Conservation (phyloP, 2,329 filamentous ascomycete genomes). For the Exophiala sideris region DNA sequence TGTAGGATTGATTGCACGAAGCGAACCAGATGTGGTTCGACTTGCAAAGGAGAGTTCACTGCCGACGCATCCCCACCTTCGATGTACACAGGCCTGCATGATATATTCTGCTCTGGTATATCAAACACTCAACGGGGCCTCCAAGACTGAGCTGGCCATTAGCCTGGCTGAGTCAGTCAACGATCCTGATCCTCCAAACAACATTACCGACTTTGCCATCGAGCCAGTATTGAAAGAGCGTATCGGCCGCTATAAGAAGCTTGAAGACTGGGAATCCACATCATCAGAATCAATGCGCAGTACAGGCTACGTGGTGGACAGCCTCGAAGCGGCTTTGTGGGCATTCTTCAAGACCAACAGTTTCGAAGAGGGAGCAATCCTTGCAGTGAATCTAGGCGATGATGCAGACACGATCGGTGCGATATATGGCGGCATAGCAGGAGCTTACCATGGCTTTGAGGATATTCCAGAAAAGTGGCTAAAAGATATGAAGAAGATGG, state of each 20-base stretch:
- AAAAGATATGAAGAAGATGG: slow-evolving; percentile 22
- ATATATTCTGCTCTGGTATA: slow-evolving; percentile 37
- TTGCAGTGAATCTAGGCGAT: slow-evolving; percentile 42
- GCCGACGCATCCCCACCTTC: slow-evolving; percentile 39
- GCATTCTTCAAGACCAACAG: slow-evolving; percentile 39
- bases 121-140: slow-evolving; percentile 30
- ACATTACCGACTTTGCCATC: slow-evolving; percentile 3
- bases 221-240: slow-evolving; percentile 25
- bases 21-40: slow-evolving; percentile 17
- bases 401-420: slow-evolving; percentile 47
- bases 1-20: slow-evolving; percentile 34
- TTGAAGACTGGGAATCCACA: slow-evolving; percentile 31
- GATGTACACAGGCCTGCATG: slow-evolving; percentile 41
- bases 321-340: slow-evolving; percentile 43
- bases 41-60: slow-evolving; percentile 30
- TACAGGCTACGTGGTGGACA: slow-evolving; percentile 43
- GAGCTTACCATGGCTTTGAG: slow-evolving; percentile 40
- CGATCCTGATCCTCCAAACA: slow-evolving; percentile 15
- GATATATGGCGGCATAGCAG: slow-evolving; percentile 44
- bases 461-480: slow-evolving; percentile 31
- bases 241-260: slow-evolving; percentile 19
- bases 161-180: slow-evolving; percentile 27
- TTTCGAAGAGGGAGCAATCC: slow-evolving; percentile 39
- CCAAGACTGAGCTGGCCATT: slow-evolving; percentile 29
- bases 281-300: slow-evolving; percentile 31